A percentile compares a stretch with the other conserved stretches of the same genome.
Evolutionary conservation across 2,329 filamentous ascomycete species (phyloP).

Genomic region (Nigrospora oryzae): DNA sequence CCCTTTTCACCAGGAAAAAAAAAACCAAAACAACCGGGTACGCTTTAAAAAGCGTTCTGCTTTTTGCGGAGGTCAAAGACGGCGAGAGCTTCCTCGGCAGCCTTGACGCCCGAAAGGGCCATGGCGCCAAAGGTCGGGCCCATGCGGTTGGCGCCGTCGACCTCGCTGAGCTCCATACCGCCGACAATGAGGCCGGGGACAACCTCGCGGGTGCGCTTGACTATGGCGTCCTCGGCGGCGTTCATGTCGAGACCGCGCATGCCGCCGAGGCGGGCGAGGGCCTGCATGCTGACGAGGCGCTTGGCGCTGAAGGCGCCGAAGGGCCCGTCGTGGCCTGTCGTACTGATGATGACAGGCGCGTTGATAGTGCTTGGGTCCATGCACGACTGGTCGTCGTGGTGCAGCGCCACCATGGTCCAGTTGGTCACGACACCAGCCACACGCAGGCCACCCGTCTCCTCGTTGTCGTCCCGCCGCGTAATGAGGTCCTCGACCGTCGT

Average conservation of each 20-base stretch:
- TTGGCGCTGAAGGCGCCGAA: slow-evolving; percentile 90
- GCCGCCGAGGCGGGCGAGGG: slow-evolving; percentile 73
- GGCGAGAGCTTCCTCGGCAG: slow-evolving; percentile 75
- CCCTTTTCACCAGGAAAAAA: no score
- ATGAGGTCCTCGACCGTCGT: slow-evolving; percentile 89
- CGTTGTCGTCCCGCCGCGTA: slow-evolving; percentile 52
- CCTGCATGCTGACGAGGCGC: slow-evolving; percentile 81
- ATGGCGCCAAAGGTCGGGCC: slow-evolving; percentile 57
- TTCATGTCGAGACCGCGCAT: slow-evolving; percentile 96
- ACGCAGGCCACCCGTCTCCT: slow-evolving; percentile 36
- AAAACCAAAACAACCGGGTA: no score
- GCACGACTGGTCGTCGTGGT: slow-evolving; percentile 85
- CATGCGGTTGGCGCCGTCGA: slow-evolving; percentile 89
- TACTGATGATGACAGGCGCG: slow-evolving; percentile 78
- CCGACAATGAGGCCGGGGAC: slow-evolving; percentile 85
- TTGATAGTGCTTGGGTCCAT: slow-evolving; percentile 99
- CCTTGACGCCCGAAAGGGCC: slow-evolving; percentile 81
- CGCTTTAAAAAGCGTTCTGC: slow-evolving; percentile 54
- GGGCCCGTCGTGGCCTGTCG: slow-evolving; percentile 83
- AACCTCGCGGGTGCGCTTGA: slow-evolving; percentile 83
- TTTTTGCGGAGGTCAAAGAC: slow-evolving; percentile 71
- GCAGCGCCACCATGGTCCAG: slow-evolving; percentile 86
- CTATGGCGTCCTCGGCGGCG: slow-evolving; percentile 82
- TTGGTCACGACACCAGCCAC: slow-evolving; percentile 90
- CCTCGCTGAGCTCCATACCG: slow-evolving; percentile 87